These are phyloP conservation scores for Chalciporus pseudorubinellus DNA, from an alignment of 768 basidiomycete species.

Conservation along the genomic window DNA sequence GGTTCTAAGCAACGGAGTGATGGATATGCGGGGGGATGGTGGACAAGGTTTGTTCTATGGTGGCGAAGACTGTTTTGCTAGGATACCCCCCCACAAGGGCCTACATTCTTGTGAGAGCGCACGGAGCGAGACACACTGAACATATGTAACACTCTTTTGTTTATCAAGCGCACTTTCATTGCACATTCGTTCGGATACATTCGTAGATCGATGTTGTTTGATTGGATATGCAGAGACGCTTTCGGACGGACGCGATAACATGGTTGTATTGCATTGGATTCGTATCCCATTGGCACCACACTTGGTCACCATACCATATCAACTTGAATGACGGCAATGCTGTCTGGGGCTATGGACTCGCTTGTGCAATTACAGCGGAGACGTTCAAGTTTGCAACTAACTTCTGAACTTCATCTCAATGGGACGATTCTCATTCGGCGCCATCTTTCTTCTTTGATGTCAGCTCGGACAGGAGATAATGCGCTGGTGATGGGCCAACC, in stretches of 20 bases:
- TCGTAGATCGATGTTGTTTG: constrained; percentile 22
- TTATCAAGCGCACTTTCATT: constrained; percentile 22
- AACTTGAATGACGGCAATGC: background rate
- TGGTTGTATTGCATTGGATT: background rate
- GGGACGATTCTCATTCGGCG: no score
- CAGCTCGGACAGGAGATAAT: no score
- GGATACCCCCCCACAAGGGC: constrained; percentile 17
- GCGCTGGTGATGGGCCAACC: no score
- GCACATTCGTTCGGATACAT: constrained; percentile 26
- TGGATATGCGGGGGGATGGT: constrained; percentile 77
- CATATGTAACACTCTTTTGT: constrained; percentile 36
- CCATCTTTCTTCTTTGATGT: no score
- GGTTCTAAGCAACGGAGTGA: constrained; percentile 55
- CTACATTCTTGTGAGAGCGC: background rate
- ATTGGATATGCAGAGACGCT: constrained; percentile 19
- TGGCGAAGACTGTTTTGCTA: constrained; percentile 78
- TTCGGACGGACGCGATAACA: constrained; percentile 1
- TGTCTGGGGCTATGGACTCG: background rate
- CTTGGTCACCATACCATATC: no score
- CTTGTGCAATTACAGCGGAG: no score
- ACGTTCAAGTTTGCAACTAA: no score
- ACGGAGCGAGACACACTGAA: constrained; percentile 25
- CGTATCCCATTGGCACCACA: no score
- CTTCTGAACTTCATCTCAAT: no score
- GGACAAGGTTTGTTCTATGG: constrained; percentile 78